These are phyloP conservation scores for Saccharomycopsis sp. DNA, from an alignment of 805 yeast species.

Conservation along the genomic window DNA sequence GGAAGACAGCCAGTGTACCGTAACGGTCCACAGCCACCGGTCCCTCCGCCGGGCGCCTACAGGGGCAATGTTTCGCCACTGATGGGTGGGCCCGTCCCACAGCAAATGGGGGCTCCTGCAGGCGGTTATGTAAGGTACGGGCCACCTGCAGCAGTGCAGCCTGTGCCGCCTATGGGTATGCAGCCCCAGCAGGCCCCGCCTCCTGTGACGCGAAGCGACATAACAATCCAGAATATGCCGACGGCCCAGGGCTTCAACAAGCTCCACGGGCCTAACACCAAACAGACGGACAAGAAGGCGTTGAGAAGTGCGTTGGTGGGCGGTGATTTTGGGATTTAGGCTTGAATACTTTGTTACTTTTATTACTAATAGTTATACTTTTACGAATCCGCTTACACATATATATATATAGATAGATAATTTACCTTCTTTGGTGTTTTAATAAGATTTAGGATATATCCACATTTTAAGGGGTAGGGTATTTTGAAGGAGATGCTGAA, in stretches of 20 bases:
- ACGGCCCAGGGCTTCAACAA: conserved; percentile 37
- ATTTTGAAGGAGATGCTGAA: no score
- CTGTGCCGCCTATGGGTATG: conserved; percentile 7
- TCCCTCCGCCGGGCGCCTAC: conserved; percentile 10
- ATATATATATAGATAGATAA: no score
- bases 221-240: conserved; percentile 44
- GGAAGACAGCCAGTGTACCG: conserved; percentile 3
- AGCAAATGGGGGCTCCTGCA: neutral
- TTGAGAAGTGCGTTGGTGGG: conserved; percentile 59
- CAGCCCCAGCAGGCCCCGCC: conserved; percentile 10
- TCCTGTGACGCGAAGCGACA: conserved; percentile 33
- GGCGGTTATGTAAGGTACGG: conserved; percentile 5
- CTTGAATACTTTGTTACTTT: neutral
- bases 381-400: no score
- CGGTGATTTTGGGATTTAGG: conserved; percentile 61
- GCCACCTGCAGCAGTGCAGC: conserved; percentile 14
- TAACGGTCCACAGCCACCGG: conserved; percentile 5
- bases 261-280: conserved; percentile 36
- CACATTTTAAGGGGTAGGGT: no score
- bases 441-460: no score
- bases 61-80: neutral
- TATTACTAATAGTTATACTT: neutral
- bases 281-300: conserved; percentile 44
- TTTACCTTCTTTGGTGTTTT: no score
- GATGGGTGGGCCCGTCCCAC: neutral